phyloP scores from a whole-genome alignment of 805 yeast genomes.

The Starmerella stellata region DNA sequence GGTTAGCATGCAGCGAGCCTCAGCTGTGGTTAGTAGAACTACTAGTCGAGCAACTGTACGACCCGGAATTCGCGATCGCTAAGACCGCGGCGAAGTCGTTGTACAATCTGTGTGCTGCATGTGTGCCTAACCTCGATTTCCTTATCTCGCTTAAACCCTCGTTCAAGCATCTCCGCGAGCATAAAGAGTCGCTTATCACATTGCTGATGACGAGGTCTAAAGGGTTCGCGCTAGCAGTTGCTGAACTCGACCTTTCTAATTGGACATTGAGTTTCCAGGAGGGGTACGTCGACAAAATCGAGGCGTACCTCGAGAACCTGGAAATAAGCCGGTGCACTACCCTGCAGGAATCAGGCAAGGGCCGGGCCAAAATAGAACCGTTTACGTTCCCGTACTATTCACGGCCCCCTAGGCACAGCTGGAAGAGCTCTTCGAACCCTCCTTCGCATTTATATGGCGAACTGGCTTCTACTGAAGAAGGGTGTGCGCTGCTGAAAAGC shows the following conservation, averaged over 20 bases:
- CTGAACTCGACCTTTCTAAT: constrained; percentile 39
- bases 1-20: constrained; percentile 6
- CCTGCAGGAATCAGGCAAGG: background rate
- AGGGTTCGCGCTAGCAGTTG: constrained; percentile 50
- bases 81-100: constrained; percentile 38
- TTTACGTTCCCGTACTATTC: constrained; percentile 10
- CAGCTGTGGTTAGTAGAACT: constrained; percentile 33
- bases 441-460: constrained; percentile 67
- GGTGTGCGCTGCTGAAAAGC: constrained; percentile 41
- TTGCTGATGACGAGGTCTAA: constrained; percentile 43
- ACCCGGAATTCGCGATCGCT: constrained; percentile 38
- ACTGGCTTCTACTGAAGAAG: constrained; percentile 64
- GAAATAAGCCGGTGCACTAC: background rate
- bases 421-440: constrained; percentile 2
- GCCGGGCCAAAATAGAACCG: constrained; percentile 1
- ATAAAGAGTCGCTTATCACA: constrained; percentile 40
- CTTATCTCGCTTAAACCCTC: constrained; percentile 41
- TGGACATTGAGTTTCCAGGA: constrained; percentile 37
- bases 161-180: constrained; percentile 33
- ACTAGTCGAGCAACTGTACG: constrained; percentile 53
- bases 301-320: constrained; percentile 18
- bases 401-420: constrained; percentile 6
- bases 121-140: constrained; percentile 29
- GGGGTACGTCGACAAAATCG: constrained; percentile 21
- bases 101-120: constrained; percentile 33